A percentile compares a stretch with the other conserved stretches of the same genome.
phyloP scores from a whole-genome alignment of 345 rosid genomes.

The Sisymbrium irio region DNA sequence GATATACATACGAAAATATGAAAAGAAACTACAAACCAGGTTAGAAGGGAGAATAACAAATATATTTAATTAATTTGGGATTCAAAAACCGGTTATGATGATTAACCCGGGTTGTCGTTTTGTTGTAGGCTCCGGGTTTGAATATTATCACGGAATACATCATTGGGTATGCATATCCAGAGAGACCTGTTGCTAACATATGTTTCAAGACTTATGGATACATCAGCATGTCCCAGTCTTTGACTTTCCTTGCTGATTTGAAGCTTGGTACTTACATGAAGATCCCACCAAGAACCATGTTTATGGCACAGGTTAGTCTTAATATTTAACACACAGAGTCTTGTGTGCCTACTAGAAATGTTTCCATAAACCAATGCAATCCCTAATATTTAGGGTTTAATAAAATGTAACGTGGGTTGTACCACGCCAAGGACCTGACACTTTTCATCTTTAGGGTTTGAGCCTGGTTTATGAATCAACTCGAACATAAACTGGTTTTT shows the following conservation, averaged over 20 bases:
- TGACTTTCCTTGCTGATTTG: conserved; percentile 65
- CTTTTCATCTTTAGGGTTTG: background rate
- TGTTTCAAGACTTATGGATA: conserved; percentile 92
- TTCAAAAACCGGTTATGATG: background rate
- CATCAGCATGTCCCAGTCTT: conserved; percentile 76
- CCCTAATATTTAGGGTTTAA: too few relatives aligned
- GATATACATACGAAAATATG: conserved; percentile 87
- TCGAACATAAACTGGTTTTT: conserved; percentile 71
- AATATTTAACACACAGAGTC: background rate
- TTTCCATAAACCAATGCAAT: background rate
- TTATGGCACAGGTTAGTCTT: conserved; percentile 46
- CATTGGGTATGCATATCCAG: conserved; percentile 78
- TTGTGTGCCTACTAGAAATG: conserved; percentile 5
- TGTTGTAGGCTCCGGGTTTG: conserved; percentile 55
- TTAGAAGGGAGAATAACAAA: background rate
- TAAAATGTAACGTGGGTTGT: too few relatives aligned
- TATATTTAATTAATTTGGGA: background rate
- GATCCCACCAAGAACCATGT: conserved; percentile 85
- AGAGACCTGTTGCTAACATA: conserved; percentile 85
- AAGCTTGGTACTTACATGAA: conserved; percentile 92
- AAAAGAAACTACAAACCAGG: conserved; percentile 65
- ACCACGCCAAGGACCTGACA: too few relatives aligned
- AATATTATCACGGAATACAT: conserved; percentile 79
- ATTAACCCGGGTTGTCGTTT: background rate
- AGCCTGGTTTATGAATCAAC: too few relatives aligned